These are phyloP conservation scores for Globisporangium alternatum DNA, from an alignment of 352 stramenopile species.

Conservation along the genomic window DNA sequence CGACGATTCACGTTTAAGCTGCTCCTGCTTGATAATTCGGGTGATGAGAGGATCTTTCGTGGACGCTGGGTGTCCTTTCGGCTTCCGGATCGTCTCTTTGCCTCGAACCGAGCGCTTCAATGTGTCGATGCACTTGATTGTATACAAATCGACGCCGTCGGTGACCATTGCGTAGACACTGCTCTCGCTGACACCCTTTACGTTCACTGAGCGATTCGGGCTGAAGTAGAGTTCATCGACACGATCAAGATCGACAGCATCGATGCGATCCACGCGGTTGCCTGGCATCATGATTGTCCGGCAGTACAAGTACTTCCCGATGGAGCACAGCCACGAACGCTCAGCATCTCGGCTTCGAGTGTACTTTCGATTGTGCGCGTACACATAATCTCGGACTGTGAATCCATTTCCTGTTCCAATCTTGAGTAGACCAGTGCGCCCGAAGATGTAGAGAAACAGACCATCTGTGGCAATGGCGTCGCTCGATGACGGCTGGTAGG, in stretches of 20 bases:
- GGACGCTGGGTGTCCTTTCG: constrained; percentile 12
- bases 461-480: constrained; percentile 74
- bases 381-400: constrained; percentile 71
- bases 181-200: constrained; percentile 40
- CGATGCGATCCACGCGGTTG: constrained; percentile 62
- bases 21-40: constrained; percentile 13
- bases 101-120: constrained; percentile 29
- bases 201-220: constrained; percentile 29
- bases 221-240: constrained; percentile 64
- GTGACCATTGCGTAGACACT: constrained; percentile 77
- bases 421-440: constrained; percentile 58
- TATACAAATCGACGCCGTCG: constrained; percentile 55
- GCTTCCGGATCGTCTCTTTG: constrained; percentile 33
- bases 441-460: constrained; percentile 66
- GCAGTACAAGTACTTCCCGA: constrained; percentile 59
- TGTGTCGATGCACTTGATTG: constrained; percentile 63
- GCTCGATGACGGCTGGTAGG: constrained; percentile 58
- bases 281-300: constrained; percentile 71
- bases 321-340: constrained; percentile 76
- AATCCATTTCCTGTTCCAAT: constrained; percentile 62
- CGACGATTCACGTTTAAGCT: constrained; percentile 4
- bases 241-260: constrained; percentile 28
- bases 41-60: constrained; percentile 2
- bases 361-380: constrained; percentile 62
- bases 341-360: constrained; percentile 55